Evolutionary conservation across 2,329 filamentous ascomycete species (phyloP).

Genomic region (Xylaria sp.): DNA sequence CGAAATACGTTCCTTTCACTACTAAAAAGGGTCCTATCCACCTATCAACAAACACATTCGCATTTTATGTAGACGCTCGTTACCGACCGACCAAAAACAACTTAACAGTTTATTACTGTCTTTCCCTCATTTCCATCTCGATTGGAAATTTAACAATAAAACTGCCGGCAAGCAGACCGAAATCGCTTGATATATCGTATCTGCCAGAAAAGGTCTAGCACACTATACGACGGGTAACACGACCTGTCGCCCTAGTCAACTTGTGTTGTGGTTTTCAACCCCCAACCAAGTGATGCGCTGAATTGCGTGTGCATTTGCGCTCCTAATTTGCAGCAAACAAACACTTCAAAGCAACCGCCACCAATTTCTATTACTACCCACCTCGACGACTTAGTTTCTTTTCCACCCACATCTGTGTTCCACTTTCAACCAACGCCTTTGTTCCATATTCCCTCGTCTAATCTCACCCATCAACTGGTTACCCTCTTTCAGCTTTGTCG

Average conservation of each 20-base stretch:
- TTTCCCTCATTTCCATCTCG: neutral
- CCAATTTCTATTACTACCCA: neutral
- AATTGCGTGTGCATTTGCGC: slow-evolving; percentile 4
- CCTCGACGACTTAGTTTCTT: neutral
- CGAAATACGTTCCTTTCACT: neutral
- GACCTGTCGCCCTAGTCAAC: neutral
- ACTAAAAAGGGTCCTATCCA: neutral
- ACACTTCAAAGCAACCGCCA: neutral
- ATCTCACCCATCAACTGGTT: neutral
- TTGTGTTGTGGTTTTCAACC: slow-evolving; percentile 7
- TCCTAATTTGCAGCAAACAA: slow-evolving; percentile 4
- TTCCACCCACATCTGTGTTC: neutral
- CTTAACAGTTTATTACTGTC: neutral
- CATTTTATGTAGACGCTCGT: neutral
- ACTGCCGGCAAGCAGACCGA: slow-evolving; percentile 9
- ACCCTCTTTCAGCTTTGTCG: slow-evolving; percentile 16
- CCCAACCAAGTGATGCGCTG: slow-evolving; percentile 14
- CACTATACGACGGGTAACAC: neutral
- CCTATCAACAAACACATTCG: neutral
- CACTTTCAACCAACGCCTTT: slow-evolving; percentile 14
- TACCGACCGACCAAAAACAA: neutral
- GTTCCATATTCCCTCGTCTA: slow-evolving; percentile 15
- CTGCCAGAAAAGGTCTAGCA: slow-evolving; percentile 7
- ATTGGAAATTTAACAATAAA: neutral
- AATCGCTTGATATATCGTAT: slow-evolving; percentile 6